Evolutionary conservation across 106 monocot genomes (phyloP).

Genomic region (Acanthochlamys bracteata): DNA sequence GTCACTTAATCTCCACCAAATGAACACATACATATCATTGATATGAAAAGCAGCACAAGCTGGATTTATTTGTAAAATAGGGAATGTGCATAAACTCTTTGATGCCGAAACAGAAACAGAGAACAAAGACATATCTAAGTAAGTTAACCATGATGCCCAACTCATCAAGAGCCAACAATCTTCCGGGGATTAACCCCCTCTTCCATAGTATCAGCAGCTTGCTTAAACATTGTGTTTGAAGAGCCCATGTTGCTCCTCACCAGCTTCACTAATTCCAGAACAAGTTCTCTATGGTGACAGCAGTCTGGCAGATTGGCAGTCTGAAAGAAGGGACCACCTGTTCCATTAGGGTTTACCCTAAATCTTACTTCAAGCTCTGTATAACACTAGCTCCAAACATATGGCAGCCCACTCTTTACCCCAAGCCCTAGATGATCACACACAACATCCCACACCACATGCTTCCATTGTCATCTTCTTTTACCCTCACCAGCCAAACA

Average conservation of each 20-base stretch:
- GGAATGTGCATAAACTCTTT: too few relatives aligned
- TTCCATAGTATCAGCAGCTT: conserved; percentile 70
- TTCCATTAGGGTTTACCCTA: conserved; percentile 59
- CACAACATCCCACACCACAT: conserved; percentile 73
- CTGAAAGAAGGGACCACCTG: conserved; percentile 56
- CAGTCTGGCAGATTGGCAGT: conserved; percentile 36
- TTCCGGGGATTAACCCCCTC: conserved; percentile 82
- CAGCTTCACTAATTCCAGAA: conserved; percentile 36
- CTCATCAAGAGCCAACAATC: conserved; percentile 17
- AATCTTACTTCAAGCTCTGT: conserved; percentile 46
- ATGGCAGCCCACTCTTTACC: conserved; percentile 73
- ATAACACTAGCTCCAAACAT: conserved; percentile 43
- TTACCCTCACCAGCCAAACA: conserved; percentile 56
- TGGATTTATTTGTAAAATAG: not conserved
- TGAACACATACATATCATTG: not conserved
- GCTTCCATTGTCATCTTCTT: conserved; percentile 58
- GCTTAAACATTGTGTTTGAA: conserved; percentile 28
- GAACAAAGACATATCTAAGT: not conserved
- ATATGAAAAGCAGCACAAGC: not conserved
- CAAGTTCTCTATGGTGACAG: conserved; percentile 42
- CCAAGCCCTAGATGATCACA: conserved; percentile 60
- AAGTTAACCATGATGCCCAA: conserved; percentile 1
- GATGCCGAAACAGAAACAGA: not conserved
- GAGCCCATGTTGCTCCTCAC: conserved; percentile 44
- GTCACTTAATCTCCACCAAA: too few relatives aligned